Conservation (phyloP, 495 filamentous ascomycete genomes). For the Aspergillus nidulans region DNA sequence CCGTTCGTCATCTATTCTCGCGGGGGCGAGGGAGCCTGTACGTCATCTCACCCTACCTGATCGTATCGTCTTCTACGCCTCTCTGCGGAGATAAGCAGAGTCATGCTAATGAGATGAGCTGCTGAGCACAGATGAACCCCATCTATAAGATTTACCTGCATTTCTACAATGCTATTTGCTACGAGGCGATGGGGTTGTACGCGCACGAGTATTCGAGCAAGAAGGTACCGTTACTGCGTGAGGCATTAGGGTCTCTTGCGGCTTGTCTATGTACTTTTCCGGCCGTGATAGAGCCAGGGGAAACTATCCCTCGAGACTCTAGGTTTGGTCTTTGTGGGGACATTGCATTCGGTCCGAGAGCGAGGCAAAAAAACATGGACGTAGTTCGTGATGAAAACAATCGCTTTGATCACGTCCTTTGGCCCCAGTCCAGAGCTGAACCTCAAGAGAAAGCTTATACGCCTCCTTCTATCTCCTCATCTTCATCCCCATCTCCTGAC, state of each 20-base stretch:
- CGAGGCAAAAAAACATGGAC: no score
- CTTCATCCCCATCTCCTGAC: not conserved
- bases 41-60: slow-evolving; percentile 4
- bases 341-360: not conserved
- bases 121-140: slow-evolving; percentile 28
- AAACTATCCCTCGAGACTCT: not conserved
- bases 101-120: not conserved
- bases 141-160: slow-evolving; percentile 37
- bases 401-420: no score
- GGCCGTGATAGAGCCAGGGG: slow-evolving; percentile 8
- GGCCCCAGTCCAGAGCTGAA: not conserved
- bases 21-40: slow-evolving; percentile 24
- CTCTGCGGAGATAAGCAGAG: no score
- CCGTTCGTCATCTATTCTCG: slow-evolving; percentile 30
- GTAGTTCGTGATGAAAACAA: no score
- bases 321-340: not conserved
- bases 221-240: slow-evolving; percentile 33
- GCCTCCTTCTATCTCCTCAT: not conserved
- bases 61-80: not conserved
- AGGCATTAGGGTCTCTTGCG: slow-evolving; percentile 29
- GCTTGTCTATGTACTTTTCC: slow-evolving; percentile 19
- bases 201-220: slow-evolving; percentile 39
- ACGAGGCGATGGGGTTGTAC: slow-evolving; percentile 37
- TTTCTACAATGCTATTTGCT: slow-evolving; percentile 44
- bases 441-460: not conserved